A percentile compares a stretch with the other conserved stretches of the same genome.
phyloP scores from a whole-genome alignment of 306 rosid species.

The Ormosia emarginata region DNA sequence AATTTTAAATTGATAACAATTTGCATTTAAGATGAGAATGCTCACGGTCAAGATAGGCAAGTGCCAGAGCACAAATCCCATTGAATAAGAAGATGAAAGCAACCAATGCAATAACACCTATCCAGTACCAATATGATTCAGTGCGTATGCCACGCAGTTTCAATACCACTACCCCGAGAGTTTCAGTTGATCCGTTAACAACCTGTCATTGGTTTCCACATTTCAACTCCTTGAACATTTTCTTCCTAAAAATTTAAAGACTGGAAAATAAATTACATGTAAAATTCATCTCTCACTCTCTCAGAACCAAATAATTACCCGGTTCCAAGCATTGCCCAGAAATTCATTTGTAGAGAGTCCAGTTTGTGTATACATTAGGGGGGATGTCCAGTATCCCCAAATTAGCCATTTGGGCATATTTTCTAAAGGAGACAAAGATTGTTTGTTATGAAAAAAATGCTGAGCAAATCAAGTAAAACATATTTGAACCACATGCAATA shows the following conservation, averaged over 20 bases:
- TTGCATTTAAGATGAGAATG: background rate
- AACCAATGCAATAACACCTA: slow-evolving; percentile 18
- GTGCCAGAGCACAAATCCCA: slow-evolving; percentile 20
- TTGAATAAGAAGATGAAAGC: slow-evolving; percentile 26
- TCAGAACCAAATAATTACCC: background rate
- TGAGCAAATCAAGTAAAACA: background rate
- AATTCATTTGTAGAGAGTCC: slow-evolving; percentile 25
- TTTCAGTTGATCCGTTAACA: slow-evolving; percentile 24
- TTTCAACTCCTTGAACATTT: background rate
- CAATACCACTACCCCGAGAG: slow-evolving; percentile 21
- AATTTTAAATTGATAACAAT: background rate
- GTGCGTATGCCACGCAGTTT: slow-evolving; percentile 22
- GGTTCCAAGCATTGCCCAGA: background rate
- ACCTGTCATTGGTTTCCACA: slow-evolving; percentile 28
- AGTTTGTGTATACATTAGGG: slow-evolving; percentile 26
- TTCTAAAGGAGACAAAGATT: background rate
- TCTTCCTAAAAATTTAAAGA: background rate
- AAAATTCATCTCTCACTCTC: background rate
- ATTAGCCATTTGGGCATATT: slow-evolving; percentile 23
- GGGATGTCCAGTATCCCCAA: slow-evolving; percentile 34
- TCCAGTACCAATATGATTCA: slow-evolving; percentile 25
- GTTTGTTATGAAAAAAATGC: background rate
- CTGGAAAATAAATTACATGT: background rate
- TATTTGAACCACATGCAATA: background rate
- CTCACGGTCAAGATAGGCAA: slow-evolving; percentile 32